phyloP scores from a whole-genome alignment of 169 alveolate genomes.

The Plasmodium billcollinsi region DNA sequence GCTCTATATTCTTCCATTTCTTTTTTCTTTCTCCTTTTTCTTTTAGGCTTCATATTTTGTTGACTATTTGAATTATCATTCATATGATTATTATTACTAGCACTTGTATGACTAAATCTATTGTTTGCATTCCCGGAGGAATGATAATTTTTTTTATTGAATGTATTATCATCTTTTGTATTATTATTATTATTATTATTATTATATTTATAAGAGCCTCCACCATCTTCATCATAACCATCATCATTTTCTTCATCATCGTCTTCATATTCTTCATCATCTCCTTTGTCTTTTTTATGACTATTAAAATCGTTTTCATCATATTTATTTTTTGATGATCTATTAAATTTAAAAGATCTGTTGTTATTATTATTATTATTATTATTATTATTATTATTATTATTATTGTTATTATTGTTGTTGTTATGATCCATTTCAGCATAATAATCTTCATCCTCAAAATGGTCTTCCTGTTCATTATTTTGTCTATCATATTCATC shows the following conservation, averaged over 20 bases:
- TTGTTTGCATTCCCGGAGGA: slow-evolving; percentile 5
- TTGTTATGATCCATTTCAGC: too few species aligned
- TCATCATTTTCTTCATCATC: slow-evolving; percentile 26
- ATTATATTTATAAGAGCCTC: slow-evolving; percentile 1
- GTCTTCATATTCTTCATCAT: slow-evolving; percentile 42
- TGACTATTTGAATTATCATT: slow-evolving; percentile 32
- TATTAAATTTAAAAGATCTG: slow-evolving; percentile 27
- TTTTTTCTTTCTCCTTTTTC: slow-evolving; percentile 75
- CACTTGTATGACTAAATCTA: neutral
- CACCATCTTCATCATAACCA: slow-evolving; percentile 18
- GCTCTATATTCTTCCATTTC: slow-evolving; percentile 78
- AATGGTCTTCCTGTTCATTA: too few species aligned
- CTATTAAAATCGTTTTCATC: neutral
- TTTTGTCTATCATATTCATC: slow-evolving; percentile 6
- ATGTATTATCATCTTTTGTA: slow-evolving; percentile 11
- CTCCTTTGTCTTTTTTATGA: slow-evolving; percentile 35
- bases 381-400: neutral
- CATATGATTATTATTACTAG: slow-evolving; percentile 1
- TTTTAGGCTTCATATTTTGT: slow-evolving; percentile 63
- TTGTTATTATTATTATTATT: slow-evolving; percentile 9
- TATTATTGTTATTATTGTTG: neutral
- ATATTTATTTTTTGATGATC: slow-evolving; percentile 44
- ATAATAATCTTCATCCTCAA: too few species aligned
- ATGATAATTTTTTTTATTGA: slow-evolving; percentile 13
- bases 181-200: slow-evolving; percentile 37